Percentiles rank a stretch among this genome's conserved stretches.
Evolutionary conservation across 2,329 filamentous ascomycete species (phyloP).

Genomic region (Nemania serpens): DNA sequence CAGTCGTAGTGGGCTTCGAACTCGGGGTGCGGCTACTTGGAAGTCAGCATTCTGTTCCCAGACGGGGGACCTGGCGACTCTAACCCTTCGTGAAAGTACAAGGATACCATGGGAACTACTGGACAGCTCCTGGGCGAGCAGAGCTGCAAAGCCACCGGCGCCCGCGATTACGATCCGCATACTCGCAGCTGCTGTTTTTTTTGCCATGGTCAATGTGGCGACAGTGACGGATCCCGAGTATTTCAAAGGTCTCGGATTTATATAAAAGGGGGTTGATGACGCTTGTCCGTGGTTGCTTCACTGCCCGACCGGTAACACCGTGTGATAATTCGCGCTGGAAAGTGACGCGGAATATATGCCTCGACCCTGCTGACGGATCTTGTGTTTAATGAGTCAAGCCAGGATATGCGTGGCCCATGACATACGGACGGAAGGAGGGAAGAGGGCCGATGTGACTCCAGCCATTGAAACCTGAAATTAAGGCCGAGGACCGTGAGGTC

Average conservation of each 20-base stretch:
- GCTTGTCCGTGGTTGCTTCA: conserved; percentile 15
- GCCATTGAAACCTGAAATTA: conserved; percentile 28
- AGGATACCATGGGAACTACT: conserved; percentile 70
- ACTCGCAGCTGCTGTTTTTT: conserved; percentile 43
- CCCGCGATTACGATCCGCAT: conserved; percentile 68
- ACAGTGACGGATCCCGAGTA: conserved; percentile 9
- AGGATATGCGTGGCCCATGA: conserved; percentile 30
- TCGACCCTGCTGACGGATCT: conserved; percentile 27
- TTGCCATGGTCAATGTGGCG: conserved; percentile 33
- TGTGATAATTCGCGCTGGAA: conserved; percentile 30
- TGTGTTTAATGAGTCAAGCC: conserved; percentile 35
- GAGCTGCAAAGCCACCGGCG: conserved; percentile 61
- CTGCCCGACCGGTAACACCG: conserved; percentile 24
- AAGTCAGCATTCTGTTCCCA: conserved; percentile 22
- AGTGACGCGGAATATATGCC: conserved; percentile 31
- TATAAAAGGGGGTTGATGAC: conserved; percentile 20
- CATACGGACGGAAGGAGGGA: conserved; percentile 10
- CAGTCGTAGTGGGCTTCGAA: conserved; percentile 59
- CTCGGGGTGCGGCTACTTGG: conserved; percentile 57
- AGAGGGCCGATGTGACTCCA: conserved; percentile 34
- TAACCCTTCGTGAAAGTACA: conserved; percentile 69
- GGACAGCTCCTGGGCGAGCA: conserved; percentile 63
- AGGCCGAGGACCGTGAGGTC: conserved; percentile 29
- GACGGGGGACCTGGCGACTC: conserved; percentile 24
- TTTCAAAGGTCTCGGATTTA: conserved; percentile 22